phyloP scores from a whole-genome alignment of 2,329 filamentous ascomycete genomes.

The Hypoxylon sp. region DNA sequence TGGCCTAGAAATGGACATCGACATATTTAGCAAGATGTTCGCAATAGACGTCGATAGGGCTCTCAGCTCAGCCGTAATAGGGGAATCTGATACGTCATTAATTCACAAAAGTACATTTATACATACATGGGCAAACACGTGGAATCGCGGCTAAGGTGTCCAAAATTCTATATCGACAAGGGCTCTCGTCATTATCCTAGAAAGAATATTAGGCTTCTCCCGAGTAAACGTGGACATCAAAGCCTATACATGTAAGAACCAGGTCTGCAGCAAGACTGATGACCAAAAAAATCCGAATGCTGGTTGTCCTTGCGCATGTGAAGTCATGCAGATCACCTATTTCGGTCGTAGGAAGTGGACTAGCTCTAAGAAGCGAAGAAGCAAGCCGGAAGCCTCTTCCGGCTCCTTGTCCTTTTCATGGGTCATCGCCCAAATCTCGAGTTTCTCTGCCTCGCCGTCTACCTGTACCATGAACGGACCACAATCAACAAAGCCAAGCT shows the following conservation, averaged over 20 bases:
- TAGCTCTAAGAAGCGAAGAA: conserved; percentile 6
- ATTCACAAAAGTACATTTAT: conserved; percentile 8
- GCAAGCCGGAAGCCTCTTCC: neutral
- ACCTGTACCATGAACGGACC: conserved; percentile 31
- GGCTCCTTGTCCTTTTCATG: neutral
- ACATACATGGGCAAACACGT: conserved; percentile 9
- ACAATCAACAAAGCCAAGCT: conserved; percentile 21
- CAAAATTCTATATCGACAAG: conserved; percentile 1
- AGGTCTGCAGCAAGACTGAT: neutral
- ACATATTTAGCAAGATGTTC: neutral
- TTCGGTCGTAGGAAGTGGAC: conserved; percentile 9
- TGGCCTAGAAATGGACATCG: neutral
- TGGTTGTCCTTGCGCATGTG: conserved; percentile 12
- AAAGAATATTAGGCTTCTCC: conserved; percentile 11
- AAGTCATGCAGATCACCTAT: conserved; percentile 7
- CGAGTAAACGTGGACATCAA: neutral
- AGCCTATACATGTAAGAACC: conserved; percentile 12
- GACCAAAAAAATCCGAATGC: conserved; percentile 3
- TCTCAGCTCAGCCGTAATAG: neutral
- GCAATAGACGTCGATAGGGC: neutral
- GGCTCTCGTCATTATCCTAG: conserved; percentile 1
- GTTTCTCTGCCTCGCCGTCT: conserved; percentile 21
- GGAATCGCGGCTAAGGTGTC: conserved; percentile 1
- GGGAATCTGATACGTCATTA: conserved; percentile 9
- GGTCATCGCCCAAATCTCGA: conserved; percentile 32